Base-by-base conservation (phyloP, 768 basidiomycete species). In the Leccinum truebloodii region DNA sequence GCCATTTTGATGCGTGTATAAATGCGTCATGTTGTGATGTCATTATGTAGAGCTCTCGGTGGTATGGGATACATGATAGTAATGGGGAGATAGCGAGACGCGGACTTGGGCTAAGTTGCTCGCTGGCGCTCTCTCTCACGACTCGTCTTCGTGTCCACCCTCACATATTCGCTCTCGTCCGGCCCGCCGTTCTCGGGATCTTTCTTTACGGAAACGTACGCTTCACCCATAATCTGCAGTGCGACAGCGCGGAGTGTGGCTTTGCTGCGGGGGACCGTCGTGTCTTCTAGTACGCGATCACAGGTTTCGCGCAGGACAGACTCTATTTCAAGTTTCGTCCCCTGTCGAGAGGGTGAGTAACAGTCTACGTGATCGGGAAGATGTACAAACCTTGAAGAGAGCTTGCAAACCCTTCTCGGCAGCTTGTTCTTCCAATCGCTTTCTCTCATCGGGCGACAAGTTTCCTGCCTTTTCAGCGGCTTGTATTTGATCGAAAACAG, bases 351-450 rank as follows among this genome's bases (percentile, higher is more conserved):
- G 0, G 7, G 51, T 37, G 24, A 51, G 26, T 13, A 12, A 53
- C 12, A 20, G 10, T 2, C 24, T 2, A 13, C 18, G 7, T 16
- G 12, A 53, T 30, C 10, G 26, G 24, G 51, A 6, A 39, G 18
- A 52, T 26, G n/a, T 24, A 54, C 69, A 51, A 54, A 88, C 92
- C 81, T 95, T 95, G 83, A 95, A 95, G 32, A 95, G 76, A 1
- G 94, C 92, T 66, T 94, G 91, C 1, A 95, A 73, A 13, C 92
- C 94, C 73, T 95, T 95, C 78, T 95, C 94, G 0, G 94, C 94
- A 1, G 94, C 94, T 67, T 94, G 90, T 66, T 95, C 94, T 70
- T 96, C 94, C 1, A 96, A 77, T 59, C 86, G 84, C 70, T 83
- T 86, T 76, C 86, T 88, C 76, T 94, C 91, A 48, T 94, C 93